phyloP scores from a whole-genome alignment of 2,329 filamentous ascomycete species.

The Talaromyces atroroseus region DNA sequence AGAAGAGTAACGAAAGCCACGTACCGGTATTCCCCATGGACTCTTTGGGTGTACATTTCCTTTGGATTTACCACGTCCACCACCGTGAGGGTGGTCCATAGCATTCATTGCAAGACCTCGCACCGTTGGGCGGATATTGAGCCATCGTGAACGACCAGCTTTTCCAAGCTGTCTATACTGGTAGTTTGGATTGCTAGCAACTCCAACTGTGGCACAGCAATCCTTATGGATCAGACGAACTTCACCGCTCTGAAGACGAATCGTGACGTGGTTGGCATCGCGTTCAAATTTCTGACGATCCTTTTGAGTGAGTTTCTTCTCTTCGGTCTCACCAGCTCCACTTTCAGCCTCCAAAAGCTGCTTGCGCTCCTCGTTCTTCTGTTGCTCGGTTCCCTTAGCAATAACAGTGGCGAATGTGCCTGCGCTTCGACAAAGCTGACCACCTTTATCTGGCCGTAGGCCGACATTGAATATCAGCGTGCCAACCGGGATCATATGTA shows the following conservation, averaged over 20 bases:
- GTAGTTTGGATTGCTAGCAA: conserved; percentile 88
- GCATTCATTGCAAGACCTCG: conserved; percentile 99
- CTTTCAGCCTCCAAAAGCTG: conserved; percentile 30
- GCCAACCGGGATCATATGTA: conserved; percentile 95
- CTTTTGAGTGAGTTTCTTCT: conserved; percentile 31
- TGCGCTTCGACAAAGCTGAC: conserved; percentile 89
- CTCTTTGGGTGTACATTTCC: conserved; percentile 92
- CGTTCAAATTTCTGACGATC: conserved; percentile 46
- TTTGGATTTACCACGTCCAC: conserved; percentile 99
- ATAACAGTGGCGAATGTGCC: conserved; percentile 87
- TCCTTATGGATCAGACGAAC: conserved; percentile 83
- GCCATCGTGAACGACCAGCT: conserved; percentile 85
- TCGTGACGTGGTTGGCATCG: conserved; percentile 71
- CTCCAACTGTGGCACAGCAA: conserved; percentile 88
- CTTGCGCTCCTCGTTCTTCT: conserved; percentile 23
- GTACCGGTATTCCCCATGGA: conserved; percentile 92
- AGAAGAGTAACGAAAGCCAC: conserved; percentile 34
- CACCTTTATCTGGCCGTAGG: conserved; percentile 62
- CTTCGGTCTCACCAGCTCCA: conserved; percentile 47
- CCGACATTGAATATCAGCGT: conserved; percentile 89
- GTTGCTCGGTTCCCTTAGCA: conserved; percentile 74
- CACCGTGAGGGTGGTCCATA: conserved; percentile 96
- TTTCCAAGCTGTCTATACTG: conserved; percentile 91
- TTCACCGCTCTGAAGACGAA: conserved; percentile 88
- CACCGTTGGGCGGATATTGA: conserved; percentile 91